phyloP scores from a whole-genome alignment of 2,329 filamentous ascomycete genomes.

The Verticillium dahliae region DNA sequence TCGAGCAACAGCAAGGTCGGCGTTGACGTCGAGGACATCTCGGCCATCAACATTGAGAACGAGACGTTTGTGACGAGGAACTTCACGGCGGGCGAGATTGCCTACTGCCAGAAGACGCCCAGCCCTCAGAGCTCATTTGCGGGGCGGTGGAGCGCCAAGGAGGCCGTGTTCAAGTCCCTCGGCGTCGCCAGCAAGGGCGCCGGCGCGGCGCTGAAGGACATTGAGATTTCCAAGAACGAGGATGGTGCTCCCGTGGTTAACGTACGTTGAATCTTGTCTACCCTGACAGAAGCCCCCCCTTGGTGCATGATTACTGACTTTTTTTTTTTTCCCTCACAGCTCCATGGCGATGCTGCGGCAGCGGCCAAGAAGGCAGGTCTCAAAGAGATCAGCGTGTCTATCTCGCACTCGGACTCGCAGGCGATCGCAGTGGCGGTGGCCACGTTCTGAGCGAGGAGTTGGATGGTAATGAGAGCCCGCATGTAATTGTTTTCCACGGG shows the following conservation, averaged over 20 bases:
- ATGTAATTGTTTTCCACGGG: neutral
- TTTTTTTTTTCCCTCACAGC: slow-evolving; percentile 38
- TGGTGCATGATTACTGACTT: slow-evolving; percentile 27
- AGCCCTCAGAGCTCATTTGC: slow-evolving; percentile 86
- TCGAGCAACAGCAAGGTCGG: slow-evolving; percentile 72
- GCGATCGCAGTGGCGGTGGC: slow-evolving; percentile 91
- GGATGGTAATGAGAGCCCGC: slow-evolving; percentile 2
- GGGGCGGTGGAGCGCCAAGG: slow-evolving; percentile 94
- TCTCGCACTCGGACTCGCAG: slow-evolving; percentile 91
- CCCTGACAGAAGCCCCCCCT: too few relatives aligned
- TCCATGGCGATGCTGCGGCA: slow-evolving; percentile 76
- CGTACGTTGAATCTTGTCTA: slow-evolving; percentile 49
- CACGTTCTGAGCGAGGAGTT: slow-evolving; percentile 50
- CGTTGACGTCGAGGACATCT: slow-evolving; percentile 87
- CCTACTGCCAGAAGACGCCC: slow-evolving; percentile 76
- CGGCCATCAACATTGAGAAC: slow-evolving; percentile 85
- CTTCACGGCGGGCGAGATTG: slow-evolving; percentile 78
- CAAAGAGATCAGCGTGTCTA: slow-evolving; percentile 84
- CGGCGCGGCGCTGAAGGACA: slow-evolving; percentile 85
- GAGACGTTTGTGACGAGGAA: slow-evolving; percentile 92
- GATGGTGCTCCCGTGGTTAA: slow-evolving; percentile 77
- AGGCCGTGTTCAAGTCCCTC: slow-evolving; percentile 96
- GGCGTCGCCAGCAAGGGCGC: slow-evolving; percentile 82
- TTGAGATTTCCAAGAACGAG: slow-evolving; percentile 80
- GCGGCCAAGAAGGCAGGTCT: slow-evolving; percentile 84